These are phyloP conservation scores for Rhododendron simsii DNA, from an alignment of 148 eudicot genomes.

Conservation along the genomic window DNA sequence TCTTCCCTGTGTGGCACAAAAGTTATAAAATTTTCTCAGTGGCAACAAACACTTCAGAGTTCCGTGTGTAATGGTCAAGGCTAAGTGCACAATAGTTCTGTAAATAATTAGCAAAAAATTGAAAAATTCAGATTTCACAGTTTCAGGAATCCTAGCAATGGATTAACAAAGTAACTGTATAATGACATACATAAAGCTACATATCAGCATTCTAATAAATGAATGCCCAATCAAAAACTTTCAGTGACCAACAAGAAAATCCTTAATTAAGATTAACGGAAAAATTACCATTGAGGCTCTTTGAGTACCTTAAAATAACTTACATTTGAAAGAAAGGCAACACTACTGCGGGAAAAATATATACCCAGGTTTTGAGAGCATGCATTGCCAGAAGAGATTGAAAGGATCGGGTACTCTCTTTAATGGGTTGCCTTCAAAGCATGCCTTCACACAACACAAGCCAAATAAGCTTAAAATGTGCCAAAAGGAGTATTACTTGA, in stretches of 20 bases:
- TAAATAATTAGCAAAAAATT: not conserved
- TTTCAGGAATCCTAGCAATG: not conserved
- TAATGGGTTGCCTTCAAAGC: constrained; percentile 93
- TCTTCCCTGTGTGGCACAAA: constrained; percentile 62
- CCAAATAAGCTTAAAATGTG: not conserved
- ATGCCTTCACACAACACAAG: constrained; percentile 43
- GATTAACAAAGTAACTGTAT: not conserved
- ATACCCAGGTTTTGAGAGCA: constrained; percentile 92
- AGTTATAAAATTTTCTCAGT: not conserved
- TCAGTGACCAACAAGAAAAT: not conserved
- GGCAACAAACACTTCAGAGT: not conserved
- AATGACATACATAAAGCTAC: not conserved
- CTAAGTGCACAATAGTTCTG: not conserved
- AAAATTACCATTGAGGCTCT: not conserved
- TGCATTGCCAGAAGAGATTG: constrained; percentile 89
- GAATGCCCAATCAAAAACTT: not conserved
- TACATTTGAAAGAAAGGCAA: not conserved
- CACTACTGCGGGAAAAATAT: not conserved
- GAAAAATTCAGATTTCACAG: not conserved
- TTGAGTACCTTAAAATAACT: not conserved
- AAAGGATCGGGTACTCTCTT: constrained; percentile 91
- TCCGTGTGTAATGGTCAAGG: not conserved
- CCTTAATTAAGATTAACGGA: not conserved
- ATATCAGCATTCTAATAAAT: not conserved
- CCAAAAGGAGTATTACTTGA: not conserved